Base-by-base conservation (phyloP, 805 yeast species). In the Hagleromyces aurorensis region DNA sequence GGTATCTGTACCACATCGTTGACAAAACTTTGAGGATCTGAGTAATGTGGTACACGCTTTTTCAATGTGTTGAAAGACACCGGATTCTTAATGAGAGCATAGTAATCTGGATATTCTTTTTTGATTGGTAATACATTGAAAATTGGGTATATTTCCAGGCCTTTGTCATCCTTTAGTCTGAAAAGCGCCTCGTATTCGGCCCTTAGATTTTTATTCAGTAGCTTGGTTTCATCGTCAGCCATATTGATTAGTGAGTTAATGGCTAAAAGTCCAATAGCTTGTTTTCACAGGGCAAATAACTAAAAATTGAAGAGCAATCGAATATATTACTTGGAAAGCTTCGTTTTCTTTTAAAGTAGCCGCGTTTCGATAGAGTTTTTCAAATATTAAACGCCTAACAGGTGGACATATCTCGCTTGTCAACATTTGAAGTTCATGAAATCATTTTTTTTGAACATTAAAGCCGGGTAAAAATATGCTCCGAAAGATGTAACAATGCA, bases 1-100 rank as follows among this genome's bases (percentile, higher is more conserved):
- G 84, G 71, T 30, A 89, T 80, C 54, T 83, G 93, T 1, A 79
- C 84, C 36, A 87, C 52, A 54, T 87, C 96, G 34, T 64, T 69
- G 20, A 87, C 60, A 53, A 84, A 86, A 25, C 74, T 77, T 43
- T 76, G 80, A 1, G 83, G 72, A 25, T 64, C 64, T 4, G 60
- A 52, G 59, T 86, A 87, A 28, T 55, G 57, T 36, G 72, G 72
- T 19, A 82, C 57, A 36, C 71, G 66, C 41, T 75, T 69, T 34
- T 70, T 75, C 34, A 87, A 70, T 38, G 79, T 75, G 43, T 77
- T 75, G 40, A 87, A 69, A 5, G 95, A 82, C 48, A 82, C 72
- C n/a, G 96, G 97, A 29, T 70, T 70, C 46, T 67, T 68, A 49
- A 89, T 82, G 32, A 78, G 65, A 43, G 76, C 72, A 61, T 82